Percentiles rank a stretch among this genome's conserved stretches.
phyloP scores from a whole-genome alignment of 2,329 filamentous ascomycete species.

The Corynespora cassiicola region DNA sequence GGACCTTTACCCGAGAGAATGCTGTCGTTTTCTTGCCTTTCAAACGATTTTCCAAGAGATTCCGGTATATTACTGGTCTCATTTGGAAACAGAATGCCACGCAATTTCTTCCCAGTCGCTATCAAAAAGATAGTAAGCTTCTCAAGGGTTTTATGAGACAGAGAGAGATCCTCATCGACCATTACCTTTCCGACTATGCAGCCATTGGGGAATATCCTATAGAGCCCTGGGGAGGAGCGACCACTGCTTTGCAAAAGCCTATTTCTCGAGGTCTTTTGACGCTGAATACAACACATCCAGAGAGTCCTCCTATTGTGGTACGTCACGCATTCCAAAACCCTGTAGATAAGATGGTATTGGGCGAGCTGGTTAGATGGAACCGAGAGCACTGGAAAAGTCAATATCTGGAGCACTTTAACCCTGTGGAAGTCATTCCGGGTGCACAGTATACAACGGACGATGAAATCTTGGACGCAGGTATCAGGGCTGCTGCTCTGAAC shows the following conservation, averaged over 20 bases:
- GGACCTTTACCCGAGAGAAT: conserved; percentile 31
- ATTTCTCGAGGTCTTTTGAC: conserved; percentile 33
- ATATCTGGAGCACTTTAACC: conserved; percentile 36
- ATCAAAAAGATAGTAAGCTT: conserved; percentile 12
- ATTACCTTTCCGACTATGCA: conserved; percentile 27
- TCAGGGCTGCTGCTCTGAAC: conserved; percentile 17
- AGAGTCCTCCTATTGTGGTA: conserved; percentile 11
- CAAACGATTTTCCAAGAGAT: conserved; percentile 18
- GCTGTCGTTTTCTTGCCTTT: conserved; percentile 27
- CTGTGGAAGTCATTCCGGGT: conserved; percentile 39
- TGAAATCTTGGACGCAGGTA: conserved; percentile 25
- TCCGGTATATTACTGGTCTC: too few relatives aligned
- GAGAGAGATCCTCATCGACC: conserved; percentile 29
- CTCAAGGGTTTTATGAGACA: conserved; percentile 26
- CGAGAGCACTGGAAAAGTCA: conserved; percentile 39
- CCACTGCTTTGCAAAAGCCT: not conserved
- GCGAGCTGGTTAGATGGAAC: conserved; percentile 43
- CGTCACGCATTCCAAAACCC: conserved; percentile 42
- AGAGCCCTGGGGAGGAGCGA: conserved; percentile 21
- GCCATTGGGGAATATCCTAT: conserved; percentile 41
- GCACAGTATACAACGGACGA: conserved; percentile 28
- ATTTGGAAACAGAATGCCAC: conserved; percentile 24
- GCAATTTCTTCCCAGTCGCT: conserved; percentile 21
- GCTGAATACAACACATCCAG: conserved; percentile 38
- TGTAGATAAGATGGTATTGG: conserved; percentile 42